Evolutionary conservation across 371 early-diverging fungal genomes (phyloP), one percentile per base, ranked within the genome.

Genomic region (Apophysomyces ossiformis): DNA sequence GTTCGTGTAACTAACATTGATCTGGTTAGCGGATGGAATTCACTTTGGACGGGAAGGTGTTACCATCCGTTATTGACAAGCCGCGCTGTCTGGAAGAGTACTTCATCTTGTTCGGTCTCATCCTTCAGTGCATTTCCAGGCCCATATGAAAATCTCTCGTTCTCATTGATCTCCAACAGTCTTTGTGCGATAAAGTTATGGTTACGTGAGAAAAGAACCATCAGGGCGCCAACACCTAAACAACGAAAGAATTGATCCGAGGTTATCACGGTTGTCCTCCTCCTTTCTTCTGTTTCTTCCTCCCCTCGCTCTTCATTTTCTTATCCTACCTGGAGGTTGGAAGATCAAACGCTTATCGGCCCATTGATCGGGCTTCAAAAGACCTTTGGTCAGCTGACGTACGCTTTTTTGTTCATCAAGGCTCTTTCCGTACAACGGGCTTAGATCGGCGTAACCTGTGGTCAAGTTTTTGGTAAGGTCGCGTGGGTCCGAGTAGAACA

Each of bases 351-450:
- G 77, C 37, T 70, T 72, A 58, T 83, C 83, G 50, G 76, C 74
- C 78, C 85, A 84, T 63, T 77, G 78, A 67, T 86, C 86, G 4
- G 83, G 77, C 35, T 82, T 83, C 37, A 86, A 59, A 4, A 80
- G 56, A n/a, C 85, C 86, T 9, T 61, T 15, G 37, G 73, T 67
- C 73, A 73, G 72, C 39, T 75, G 63, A 46, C 86, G 77, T 9
- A 84, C 71, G 8, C 72, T 67, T 21, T 69, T 63, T 67, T 83
- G 85, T 15, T 76, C 74, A 18, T 66, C 66, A 6, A 69, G 63
- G 43, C 69, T 82, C 37, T 63, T 73, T 12, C 86, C 85, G 69
- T 86, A 86, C 16, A 86, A 68, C 8, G 71, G 65, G 7, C 78
- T 78, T 70, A 83, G 60, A 59, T 86, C 86, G 12, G 72, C 43